Evolutionary conservation across 495 filamentous ascomycete genomes (phyloP).

Genomic region (Glonium stellatum): DNA sequence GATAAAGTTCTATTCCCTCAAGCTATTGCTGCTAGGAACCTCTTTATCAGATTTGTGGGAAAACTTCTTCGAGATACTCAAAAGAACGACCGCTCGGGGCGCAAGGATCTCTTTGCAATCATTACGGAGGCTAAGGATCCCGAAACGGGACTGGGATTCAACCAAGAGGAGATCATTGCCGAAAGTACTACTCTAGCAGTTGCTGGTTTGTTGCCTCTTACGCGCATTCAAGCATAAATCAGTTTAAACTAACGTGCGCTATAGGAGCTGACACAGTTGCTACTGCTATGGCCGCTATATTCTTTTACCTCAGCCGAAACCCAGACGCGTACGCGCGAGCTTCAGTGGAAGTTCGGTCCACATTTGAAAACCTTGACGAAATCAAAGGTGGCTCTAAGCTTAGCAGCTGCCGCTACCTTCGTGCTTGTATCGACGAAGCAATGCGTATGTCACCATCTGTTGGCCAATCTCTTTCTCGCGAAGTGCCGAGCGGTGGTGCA

Average conservation of each 20-base stretch:
- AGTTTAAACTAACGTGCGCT: neutral
- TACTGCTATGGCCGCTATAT: constrained; percentile 25
- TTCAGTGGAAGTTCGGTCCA: constrained; percentile 31
- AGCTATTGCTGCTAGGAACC: constrained; percentile 8
- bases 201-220: constrained; percentile 1
- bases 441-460: constrained; percentile 31
- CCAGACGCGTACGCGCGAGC: constrained; percentile 26
- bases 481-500: constrained; percentile 17
- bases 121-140: constrained; percentile 6
- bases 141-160: constrained; percentile 10
- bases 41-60: constrained; percentile 10
- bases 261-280: constrained; percentile 27
- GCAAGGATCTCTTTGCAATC: constrained; percentile 9
- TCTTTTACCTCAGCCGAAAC: constrained; percentile 36
- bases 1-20: constrained; percentile 13
- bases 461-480: constrained; percentile 20
- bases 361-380: constrained; percentile 28
- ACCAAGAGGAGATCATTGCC: neutral
- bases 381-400: constrained; percentile 32
- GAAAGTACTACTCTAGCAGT: constrained; percentile 5
- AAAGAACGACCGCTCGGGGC: constrained; percentile 8
- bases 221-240: neutral
- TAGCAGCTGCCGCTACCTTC: constrained; percentile 31
- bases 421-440: constrained; percentile 32
- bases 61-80: constrained; percentile 14